Base-by-base conservation (phyloP, 1,284 basidiomycete species). In the Leccinum holopus region DNA sequence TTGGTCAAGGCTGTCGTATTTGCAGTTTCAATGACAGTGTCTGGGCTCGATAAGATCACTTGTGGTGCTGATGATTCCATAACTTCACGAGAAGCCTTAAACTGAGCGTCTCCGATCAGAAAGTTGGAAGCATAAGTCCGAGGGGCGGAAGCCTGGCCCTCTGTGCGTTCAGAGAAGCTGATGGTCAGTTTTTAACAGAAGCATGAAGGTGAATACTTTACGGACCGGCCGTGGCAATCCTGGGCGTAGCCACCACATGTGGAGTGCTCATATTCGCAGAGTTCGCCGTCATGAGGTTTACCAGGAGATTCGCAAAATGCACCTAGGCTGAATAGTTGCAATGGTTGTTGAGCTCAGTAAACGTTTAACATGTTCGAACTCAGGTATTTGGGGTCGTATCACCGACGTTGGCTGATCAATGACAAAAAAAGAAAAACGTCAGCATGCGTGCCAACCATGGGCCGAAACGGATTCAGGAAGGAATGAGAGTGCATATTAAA, bases 221-320 rank as follows among this genome's bases (percentile, higher is more conserved):
- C 82, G 55, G 63, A 86, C 88, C 89, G 82, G 52, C 88, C 89
- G 70, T 87, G 88, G 69, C 90, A 92, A 61, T 88, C 80, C 67
- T 88, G 69, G 2, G 81, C 84, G 57, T 76, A 82, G 47, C 84
- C 87, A n/a, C 90, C 90, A 67, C 90, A 92, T 8, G 90, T 92
- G 0, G 90, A 90, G 60, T 84, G 83, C 41, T 88, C 80, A 59
- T 83, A 80, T 21, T 88, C 84, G 69, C 90, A 92, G 3, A 80
- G 74, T 65, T 83, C 80, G 14, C 90, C 88, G 66, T 91, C 82
- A 75, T 82, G 88, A 2, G 80, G 69, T 70, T 91, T 65, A 12
- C 88, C 90, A 0, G 90, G 89, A 63, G 85, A 87, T 71, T 92
- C 87, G 67, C 91, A 92, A 75, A 86, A 90, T 2, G 91, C 87